Percentiles rank a stretch among this genome's conserved stretches.
phyloP scores from a whole-genome alignment of 2,329 filamentous ascomycete genomes.

The Alternaria sp. region DNA sequence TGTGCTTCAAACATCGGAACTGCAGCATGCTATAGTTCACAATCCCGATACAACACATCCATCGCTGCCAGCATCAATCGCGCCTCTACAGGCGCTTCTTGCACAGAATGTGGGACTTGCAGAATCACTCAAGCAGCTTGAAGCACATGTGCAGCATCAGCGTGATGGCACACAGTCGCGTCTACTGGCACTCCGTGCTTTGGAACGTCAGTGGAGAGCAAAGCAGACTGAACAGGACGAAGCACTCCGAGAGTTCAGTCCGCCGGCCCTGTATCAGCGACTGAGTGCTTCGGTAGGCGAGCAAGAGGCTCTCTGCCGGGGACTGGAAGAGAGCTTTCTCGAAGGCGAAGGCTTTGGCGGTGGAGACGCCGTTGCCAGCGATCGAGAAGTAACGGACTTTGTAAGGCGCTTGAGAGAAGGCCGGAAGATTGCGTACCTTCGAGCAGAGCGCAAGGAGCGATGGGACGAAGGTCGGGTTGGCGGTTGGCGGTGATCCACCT shows the following conservation, averaged over 20 bases:
- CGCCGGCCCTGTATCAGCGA: constrained; percentile 84
- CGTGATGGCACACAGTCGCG: constrained; percentile 80
- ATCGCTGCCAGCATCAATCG: constrained; percentile 71
- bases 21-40: constrained; percentile 79
- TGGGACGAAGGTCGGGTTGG: constrained; percentile 97
- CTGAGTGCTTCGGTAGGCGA: constrained; percentile 79
- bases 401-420: constrained; percentile 81
- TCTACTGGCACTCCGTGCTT: constrained; percentile 80
- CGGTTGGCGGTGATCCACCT: constrained; percentile 72
- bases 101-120: constrained; percentile 76
- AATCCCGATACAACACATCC: constrained; percentile 73
- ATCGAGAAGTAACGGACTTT: constrained; percentile 87
- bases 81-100: constrained; percentile 70
- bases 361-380: constrained; percentile 65
- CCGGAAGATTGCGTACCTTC: constrained; percentile 77
- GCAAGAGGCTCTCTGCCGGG: constrained; percentile 80
- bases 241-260: constrained; percentile 83
- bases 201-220: constrained; percentile 90
- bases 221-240: constrained; percentile 90
- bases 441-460: constrained; percentile 85
- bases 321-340: constrained; percentile 92
- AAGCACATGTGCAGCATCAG: constrained; percentile 65
- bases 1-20: constrained; percentile 68
- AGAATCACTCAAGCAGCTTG: constrained; percentile 66
- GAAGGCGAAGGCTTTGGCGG: constrained; percentile 62